phyloP scores from a whole-genome alignment of 2,329 filamentous ascomycete species.

The Passalora sequoiae region DNA sequence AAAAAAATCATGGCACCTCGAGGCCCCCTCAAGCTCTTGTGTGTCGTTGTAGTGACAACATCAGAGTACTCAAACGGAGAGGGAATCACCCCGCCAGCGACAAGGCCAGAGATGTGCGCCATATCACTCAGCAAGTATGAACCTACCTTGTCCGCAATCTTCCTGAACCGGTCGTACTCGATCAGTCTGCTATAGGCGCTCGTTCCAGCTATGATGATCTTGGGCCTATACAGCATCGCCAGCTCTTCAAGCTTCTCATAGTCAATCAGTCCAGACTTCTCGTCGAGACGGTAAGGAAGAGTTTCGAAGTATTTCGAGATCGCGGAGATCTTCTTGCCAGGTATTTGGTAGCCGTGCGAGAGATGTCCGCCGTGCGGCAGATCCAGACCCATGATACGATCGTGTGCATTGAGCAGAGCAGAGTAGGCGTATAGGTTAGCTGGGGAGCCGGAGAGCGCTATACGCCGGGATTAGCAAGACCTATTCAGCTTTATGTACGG shows the following conservation, averaged over 20 bases:
- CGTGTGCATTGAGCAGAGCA: conserved; percentile 91
- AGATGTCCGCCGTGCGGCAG: conserved; percentile 91
- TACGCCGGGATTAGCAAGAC: background rate
- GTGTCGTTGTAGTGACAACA: conserved; percentile 94
- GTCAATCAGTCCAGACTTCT: conserved; percentile 87
- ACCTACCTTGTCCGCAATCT: conserved; percentile 84
- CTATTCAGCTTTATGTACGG: background rate
- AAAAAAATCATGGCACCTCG: conserved; percentile 98
- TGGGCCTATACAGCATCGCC: conserved; percentile 84
- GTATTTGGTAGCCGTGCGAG: conserved; percentile 96
- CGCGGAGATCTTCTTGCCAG: conserved; percentile 95
- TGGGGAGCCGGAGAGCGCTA: conserved; percentile 61
- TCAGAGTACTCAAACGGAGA: conserved; percentile 86
- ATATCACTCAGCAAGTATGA: conserved; percentile 94
- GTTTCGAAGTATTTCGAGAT: conserved; percentile 99
- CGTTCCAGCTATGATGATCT: conserved; percentile 90
- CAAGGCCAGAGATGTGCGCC: conserved; percentile 92
- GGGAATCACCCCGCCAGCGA: conserved; percentile 86
- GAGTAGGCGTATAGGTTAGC: conserved; percentile 98
- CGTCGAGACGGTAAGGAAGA: conserved; percentile 85
- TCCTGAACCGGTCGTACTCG: conserved; percentile 87
- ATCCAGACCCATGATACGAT: conserved; percentile 93
- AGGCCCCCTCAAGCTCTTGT: conserved; percentile 93
- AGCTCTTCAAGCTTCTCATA: conserved; percentile 86
- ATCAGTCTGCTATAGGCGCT: conserved; percentile 95